Percentiles rank a stretch among this genome's conserved stretches.
phyloP scores from a whole-genome alignment of 106 monocot genomes.

The Triglochin maritima region DNA sequence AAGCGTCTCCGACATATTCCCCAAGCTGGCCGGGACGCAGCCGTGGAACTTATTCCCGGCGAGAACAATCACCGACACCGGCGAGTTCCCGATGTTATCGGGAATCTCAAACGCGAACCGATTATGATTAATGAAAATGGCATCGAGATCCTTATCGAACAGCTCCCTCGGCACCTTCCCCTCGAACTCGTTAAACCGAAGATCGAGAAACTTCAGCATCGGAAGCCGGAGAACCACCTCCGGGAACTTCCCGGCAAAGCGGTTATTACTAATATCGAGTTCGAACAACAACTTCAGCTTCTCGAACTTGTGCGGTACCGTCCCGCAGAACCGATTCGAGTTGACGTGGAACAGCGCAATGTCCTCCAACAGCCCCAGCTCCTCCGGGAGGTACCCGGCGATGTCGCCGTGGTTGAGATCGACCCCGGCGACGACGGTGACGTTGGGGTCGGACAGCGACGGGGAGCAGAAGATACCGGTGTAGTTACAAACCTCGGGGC shows the following conservation, averaged over 20 bases:
- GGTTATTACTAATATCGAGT: slow-evolving; percentile 54
- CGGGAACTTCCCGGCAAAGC: slow-evolving; percentile 29
- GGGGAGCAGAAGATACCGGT: slow-evolving; percentile 38
- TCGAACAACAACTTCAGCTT: slow-evolving; percentile 27
- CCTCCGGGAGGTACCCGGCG: slow-evolving; percentile 20
- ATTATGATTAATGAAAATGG: slow-evolving; percentile 48
- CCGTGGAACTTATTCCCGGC: slow-evolving; percentile 50
- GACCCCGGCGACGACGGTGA: slow-evolving; percentile 29
- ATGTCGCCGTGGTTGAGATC: slow-evolving; percentile 41
- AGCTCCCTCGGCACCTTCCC: slow-evolving; percentile 23
- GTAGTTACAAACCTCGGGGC: slow-evolving; percentile 25
- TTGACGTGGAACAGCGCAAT: slow-evolving; percentile 23
- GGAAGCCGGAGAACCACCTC: slow-evolving; percentile 9
- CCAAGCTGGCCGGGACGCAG: slow-evolving; percentile 29
- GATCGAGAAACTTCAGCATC: slow-evolving; percentile 32
- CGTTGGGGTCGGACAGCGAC: slow-evolving; percentile 1
- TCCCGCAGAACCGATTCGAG: slow-evolving; percentile 30
- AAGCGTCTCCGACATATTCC: slow-evolving; percentile 23
- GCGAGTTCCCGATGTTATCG: slow-evolving; percentile 30
- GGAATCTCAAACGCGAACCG: slow-evolving; percentile 24
- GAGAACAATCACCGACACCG: slow-evolving; percentile 35
- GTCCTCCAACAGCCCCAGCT: slow-evolving; percentile 20
- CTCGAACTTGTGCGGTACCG: slow-evolving; percentile 20
- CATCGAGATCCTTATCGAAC: slow-evolving; percentile 24
- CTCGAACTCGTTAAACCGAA: slow-evolving; percentile 34